Evolutionary conservation across 495 filamentous ascomycete genomes (phyloP), one percentile per base, ranked within the genome.

Genomic region (Pyronema domesticum): DNA sequence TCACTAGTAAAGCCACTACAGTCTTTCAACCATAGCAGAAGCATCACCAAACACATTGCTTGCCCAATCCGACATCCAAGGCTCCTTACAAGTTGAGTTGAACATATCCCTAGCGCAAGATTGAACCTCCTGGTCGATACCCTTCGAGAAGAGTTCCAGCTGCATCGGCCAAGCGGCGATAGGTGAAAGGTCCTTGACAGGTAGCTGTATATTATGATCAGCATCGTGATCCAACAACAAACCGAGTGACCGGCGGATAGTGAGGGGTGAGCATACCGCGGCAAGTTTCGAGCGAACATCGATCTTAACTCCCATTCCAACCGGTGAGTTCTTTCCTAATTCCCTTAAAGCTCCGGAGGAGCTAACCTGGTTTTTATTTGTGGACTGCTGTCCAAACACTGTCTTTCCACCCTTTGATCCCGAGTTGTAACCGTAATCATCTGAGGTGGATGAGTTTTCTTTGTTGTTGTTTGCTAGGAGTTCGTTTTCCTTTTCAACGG

Each of bases 401-500:
- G 33, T 55, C 54, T 57, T 55, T 34, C 54, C 45, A 33, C 37
- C 13, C 19, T 33, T 36, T n/a, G 49, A 53, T 8, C 30, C 13
- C 6, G 49, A 53, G 13, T 37, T 30, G n/a, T 42, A 18, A 30
- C 54, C 63, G n/a, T n/a, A n/a, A 57, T 63, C 60, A n/a, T 15
- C 49, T 30, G 7, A 6, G 13, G 37, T 52, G 49, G 6, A 6
- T 6, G 5, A 6, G 37, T 63, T 63, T 34, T 53, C 61, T 6
- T 33, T 37, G 15, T 37, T 37, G n/a, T 53, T 57, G 39, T 61
- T 51, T 30, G 58, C 62, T 30, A 54, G 58, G 6, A 43, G 34
- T 30, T 57, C 60, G 36, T 64, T 64, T 42, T 64, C 61, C 35
- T 64, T 64, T 37, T 63, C 61, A 10, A 65, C 55, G 4, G 46